Base-by-base conservation (phyloP, 2,329 filamentous ascomycete species). In the Zarea fungicola region DNA sequence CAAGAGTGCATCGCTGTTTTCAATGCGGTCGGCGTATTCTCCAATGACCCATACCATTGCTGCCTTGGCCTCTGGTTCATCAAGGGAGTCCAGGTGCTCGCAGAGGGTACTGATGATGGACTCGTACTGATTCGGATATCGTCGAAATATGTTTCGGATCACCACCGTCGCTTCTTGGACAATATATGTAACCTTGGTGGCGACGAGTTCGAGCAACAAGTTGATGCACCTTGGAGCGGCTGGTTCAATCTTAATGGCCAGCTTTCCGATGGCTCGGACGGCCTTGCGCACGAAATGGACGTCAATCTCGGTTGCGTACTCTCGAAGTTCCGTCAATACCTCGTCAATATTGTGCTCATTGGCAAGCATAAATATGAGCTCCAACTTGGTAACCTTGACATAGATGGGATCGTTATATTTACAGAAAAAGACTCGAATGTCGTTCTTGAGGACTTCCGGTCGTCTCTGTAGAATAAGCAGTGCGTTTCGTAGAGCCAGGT, bases 321-420 rank as follows among this genome's bases (percentile, higher is more conserved):
- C 93, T 64, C 90, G 83, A 49, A 99, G 71, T 66, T 99, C 93
- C 2, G 91, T 95, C 56, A 99, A 70, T 1, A 99, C 93, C 63
- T 97, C 89, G 42, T 89, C 85, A 58, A 99, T 99, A 65, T 99
- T 99, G 60, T 85, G 87, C 68, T 96, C 90, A 28, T 83, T 96
- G 7, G 93, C 93, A 52, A 99, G 79, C 93, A 97, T 99, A 69
- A 99, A 99, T 57, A 99, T 97, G 58, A 99, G 80, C 69, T 99
- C 93, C 42, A 99, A 78, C 70, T 99, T 99, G 14, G 93, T 99
- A 44, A 99, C 93, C 69, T 99, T 99, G 71, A 99, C 93, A 65
- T 97, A 99, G 55, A 99, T 99, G 0, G 93, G 93, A 63, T 99
- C 93, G 66, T 99, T 99, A 71, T 99, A 99, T 76, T 99, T 99